These are phyloP conservation scores for Didymella keratinophila DNA, from an alignment of 2,329 filamentous ascomycete species.

Conservation along the genomic window DNA sequence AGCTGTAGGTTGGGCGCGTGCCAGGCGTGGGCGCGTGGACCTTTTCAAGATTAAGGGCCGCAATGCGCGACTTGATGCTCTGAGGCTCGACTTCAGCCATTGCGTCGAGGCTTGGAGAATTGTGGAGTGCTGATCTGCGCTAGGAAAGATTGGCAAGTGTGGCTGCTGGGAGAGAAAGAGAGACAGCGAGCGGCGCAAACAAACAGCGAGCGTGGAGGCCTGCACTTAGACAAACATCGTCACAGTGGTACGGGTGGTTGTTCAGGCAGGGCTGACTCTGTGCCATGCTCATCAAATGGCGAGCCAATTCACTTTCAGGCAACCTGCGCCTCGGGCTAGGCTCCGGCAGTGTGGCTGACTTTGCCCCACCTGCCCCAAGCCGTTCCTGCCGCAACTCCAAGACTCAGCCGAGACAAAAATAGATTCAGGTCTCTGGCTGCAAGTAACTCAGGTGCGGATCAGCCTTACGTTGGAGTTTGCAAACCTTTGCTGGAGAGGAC, in stretches of 20 bases:
- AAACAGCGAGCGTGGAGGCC: conserved; percentile 3
- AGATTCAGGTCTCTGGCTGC: conserved; percentile 2
- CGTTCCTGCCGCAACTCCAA: conserved; percentile 30
- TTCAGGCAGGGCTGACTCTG: conserved; percentile 13
- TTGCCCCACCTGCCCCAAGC: conserved; percentile 26
- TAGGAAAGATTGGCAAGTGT: conserved; percentile 8
- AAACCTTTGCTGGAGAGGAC: too few relatives aligned
- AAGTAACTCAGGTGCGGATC: conserved; percentile 3
- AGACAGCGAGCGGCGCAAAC: conserved; percentile 7
- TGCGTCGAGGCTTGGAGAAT: conserved; percentile 18
- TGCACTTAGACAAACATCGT: conserved; percentile 2
- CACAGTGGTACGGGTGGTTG: not conserved
- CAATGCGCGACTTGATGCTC: conserved; percentile 57
- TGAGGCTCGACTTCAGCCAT: conserved; percentile 45
- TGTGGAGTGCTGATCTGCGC: conserved; percentile 19
- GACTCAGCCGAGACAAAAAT: conserved; percentile 22
- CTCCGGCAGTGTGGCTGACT: conserved; percentile 9
- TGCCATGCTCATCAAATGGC: not conserved
- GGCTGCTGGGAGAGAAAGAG: conserved; percentile 7
- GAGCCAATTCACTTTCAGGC: conserved; percentile 21
- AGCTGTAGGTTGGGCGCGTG: conserved; percentile 46
- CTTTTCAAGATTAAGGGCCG: conserved; percentile 57
- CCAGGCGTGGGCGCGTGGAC: conserved; percentile 51
- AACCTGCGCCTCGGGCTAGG: conserved; percentile 21
- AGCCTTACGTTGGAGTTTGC: not conserved